Percentiles rank a stretch among this genome's conserved stretches.
phyloP scores from a whole-genome alignment of 2,329 filamentous ascomycete species.

The Talaromyces sp. region DNA sequence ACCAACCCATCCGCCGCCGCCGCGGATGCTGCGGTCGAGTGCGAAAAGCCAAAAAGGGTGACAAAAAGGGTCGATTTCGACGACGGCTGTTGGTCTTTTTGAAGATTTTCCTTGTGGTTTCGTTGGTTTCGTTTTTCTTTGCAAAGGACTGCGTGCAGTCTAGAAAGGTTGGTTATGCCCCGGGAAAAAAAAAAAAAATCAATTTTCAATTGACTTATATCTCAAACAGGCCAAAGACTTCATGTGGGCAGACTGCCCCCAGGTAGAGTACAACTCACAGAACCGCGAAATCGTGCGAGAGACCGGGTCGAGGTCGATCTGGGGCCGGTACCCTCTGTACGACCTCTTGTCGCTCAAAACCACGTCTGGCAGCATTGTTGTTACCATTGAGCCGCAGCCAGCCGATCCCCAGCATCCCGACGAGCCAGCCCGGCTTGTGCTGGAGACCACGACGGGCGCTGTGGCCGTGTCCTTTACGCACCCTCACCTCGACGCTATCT shows the following conservation, averaged over 20 bases:
- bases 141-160: slow-evolving; percentile 1
- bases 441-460: slow-evolving; percentile 21
- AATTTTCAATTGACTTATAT: background rate
- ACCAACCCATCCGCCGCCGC: background rate
- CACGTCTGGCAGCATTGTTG: slow-evolving; percentile 22
- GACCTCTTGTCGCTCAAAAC: slow-evolving; percentile 27
- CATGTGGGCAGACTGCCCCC: background rate
- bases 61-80: slow-evolving; percentile 2
- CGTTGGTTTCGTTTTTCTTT: slow-evolving; percentile 2
- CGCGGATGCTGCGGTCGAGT: slow-evolving; percentile 1
- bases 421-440: slow-evolving; percentile 22
- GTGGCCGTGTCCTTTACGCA: slow-evolving; percentile 20
- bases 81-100: slow-evolving; percentile 3
- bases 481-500: background rate
- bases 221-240: background rate
- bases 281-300: slow-evolving; percentile 17
- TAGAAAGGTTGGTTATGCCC: background rate
- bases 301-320: slow-evolving; percentile 16
- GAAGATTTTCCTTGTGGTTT: background rate
- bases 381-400: slow-evolving; percentile 26
- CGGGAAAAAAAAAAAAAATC: background rate
- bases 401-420: slow-evolving; percentile 19
- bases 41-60: background rate
- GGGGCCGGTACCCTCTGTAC: slow-evolving; percentile 25
- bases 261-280: background rate